A percentile compares a stretch with the other conserved stretches of the same genome.
phyloP scores from a whole-genome alignment of 2,329 filamentous ascomycete species.

The Fusarium transvaalense region DNA sequence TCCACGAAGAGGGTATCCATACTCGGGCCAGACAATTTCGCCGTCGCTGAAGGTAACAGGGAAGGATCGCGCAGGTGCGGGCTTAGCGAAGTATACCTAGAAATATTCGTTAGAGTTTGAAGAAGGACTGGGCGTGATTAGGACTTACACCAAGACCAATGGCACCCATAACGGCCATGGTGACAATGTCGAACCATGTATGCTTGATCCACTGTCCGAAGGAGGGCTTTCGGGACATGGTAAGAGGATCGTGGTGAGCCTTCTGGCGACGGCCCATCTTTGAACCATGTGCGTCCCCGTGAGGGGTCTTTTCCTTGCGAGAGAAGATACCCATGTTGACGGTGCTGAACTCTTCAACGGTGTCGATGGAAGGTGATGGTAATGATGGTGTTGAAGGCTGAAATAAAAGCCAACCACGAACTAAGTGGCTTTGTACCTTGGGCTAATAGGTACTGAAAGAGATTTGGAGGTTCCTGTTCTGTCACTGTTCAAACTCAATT shows the following conservation, averaged over 20 bases:
- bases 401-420: constrained; percentile 1
- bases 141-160: constrained; percentile 73
- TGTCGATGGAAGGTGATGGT: background rate
- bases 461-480: constrained; percentile 16
- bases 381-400: background rate
- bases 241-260: constrained; percentile 29
- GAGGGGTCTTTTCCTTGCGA: constrained; percentile 31
- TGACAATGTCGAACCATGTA: constrained; percentile 75
- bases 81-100: constrained; percentile 72
- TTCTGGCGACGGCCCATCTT: constrained; percentile 22
- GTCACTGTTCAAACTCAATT: background rate
- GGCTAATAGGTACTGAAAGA: background rate
- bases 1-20: constrained; percentile 77
- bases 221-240: constrained; percentile 65
- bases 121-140: too few relatives aligned
- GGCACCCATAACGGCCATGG: constrained; percentile 74
- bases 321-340: constrained; percentile 35
- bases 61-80: constrained; percentile 77
- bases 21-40: constrained; percentile 76
- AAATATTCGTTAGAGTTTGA: background rate
- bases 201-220: constrained; percentile 79
- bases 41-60: constrained; percentile 74
- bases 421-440: constrained; percentile 1
- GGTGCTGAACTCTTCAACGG: background rate
- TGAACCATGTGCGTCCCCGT: constrained; percentile 10